Conservation (phyloP, 2,329 filamentous ascomycete genomes). For the Byssochlamys sp. region DNA sequence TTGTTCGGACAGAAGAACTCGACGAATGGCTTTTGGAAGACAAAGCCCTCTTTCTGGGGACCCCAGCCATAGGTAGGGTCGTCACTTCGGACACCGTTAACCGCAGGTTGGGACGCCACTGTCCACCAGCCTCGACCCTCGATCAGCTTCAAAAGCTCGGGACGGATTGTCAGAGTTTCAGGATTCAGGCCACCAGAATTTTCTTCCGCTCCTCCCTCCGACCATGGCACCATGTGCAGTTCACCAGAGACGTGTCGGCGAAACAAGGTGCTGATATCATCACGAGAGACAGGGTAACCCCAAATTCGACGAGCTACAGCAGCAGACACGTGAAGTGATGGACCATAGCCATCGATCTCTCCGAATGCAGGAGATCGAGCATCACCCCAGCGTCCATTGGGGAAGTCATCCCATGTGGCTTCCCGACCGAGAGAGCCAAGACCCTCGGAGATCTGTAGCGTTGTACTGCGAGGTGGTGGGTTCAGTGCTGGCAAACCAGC, state of each 20-base stretch:
- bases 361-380: slow-evolving; percentile 87
- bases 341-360: slow-evolving; percentile 95
- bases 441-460: slow-evolving; percentile 86
- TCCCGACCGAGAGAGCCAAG: slow-evolving; percentile 81
- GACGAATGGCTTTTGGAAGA: slow-evolving; percentile 97
- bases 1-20: slow-evolving; percentile 77
- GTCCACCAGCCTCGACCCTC: slow-evolving; percentile 81
- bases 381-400: slow-evolving; percentile 91
- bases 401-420: slow-evolving; percentile 97
- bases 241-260: slow-evolving; percentile 69
- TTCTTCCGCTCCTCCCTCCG: slow-evolving; percentile 61
- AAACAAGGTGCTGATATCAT: slow-evolving; percentile 74
- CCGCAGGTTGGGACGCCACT: slow-evolving; percentile 85
- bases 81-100: slow-evolving; percentile 70
- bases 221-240: slow-evolving; percentile 80
- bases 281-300: slow-evolving; percentile 61
- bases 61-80: slow-evolving; percentile 87
- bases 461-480: slow-evolving; percentile 71
- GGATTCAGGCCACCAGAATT: slow-evolving; percentile 40
- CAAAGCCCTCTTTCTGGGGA: slow-evolving; percentile 71
- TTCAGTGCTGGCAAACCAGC: slow-evolving; percentile 59
- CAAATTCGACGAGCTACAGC: slow-evolving; percentile 73
- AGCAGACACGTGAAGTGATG: slow-evolving; percentile 85
- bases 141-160: slow-evolving; percentile 67
- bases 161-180: slow-evolving; percentile 73